Evolutionary conservation across 306 rosid species (phyloP), one percentile per base, ranked within the genome.

Genomic region (Cotoneaster glaucophyllus): DNA sequence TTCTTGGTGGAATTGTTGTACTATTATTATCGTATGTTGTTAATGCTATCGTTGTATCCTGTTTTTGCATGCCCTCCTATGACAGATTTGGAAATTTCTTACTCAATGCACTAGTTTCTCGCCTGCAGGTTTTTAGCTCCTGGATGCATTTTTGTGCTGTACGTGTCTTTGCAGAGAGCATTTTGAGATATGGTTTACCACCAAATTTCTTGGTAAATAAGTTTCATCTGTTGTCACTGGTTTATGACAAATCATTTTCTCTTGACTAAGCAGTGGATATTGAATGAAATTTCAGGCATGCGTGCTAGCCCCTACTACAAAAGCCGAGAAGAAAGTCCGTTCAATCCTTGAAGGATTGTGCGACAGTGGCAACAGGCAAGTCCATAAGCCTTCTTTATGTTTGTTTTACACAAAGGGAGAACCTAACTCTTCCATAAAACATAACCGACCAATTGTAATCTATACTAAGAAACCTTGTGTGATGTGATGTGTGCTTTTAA

Each of bases 101-200:
- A 81, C 8, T 8, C 3, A 67, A 70, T 39, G n/a, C 67, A 64
- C 73, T n/a, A 71, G 71, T 63, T 76, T 77, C 72, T 73, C 70
- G 69, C 58, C 59, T 77, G 65, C 70, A 93, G 98, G 98, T 93
- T 83, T 91, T 93, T 79, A 89, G 90, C 86, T 91, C 98, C 83
- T 91, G 93, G 98, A 93, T 93, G 98, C 98, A 93, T 86, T 93
- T 93, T 68, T 88, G 86, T 82, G 96, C 98, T 24, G 92, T 91
- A 59, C 90, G 92, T 62, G 76, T 88, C 73, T 93, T 91, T 84
- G 80, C 96, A 31, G 98, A 93, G 87, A 93, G 98, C 85, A 88
- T 93, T 78, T 88, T 93, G 79, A 89, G 98, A 93, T 93, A 93
- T 83, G 98, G 98, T 77, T 74, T 91, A 83, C 98, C 93, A 18